Conservation (phyloP, 306 rosid species). For the Medicago ruthenica region DNA sequence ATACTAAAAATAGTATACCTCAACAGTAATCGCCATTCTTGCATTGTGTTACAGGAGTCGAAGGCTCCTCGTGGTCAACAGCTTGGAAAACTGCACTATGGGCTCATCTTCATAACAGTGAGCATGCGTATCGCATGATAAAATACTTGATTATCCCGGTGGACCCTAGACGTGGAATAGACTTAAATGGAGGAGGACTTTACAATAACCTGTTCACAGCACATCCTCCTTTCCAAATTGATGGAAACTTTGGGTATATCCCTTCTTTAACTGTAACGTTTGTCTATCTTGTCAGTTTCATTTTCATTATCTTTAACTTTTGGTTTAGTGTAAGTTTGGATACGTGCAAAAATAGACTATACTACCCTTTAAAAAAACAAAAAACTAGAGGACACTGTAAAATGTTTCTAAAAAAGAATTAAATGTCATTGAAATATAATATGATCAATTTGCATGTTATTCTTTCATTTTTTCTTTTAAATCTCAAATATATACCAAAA, state of each 20-base stretch:
- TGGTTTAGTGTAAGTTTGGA: no score
- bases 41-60: slow-evolving; percentile 68
- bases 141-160: slow-evolving; percentile 80
- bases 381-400: no score
- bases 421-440: no score
- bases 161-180: slow-evolving; percentile 72
- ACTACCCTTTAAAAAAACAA: no score
- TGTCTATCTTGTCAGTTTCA: slow-evolving; percentile 13
- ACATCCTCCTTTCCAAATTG: slow-evolving; percentile 97
- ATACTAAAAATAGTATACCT: slow-evolving; percentile 11
- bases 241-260: slow-evolving; percentile 90
- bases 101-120: slow-evolving; percentile 86
- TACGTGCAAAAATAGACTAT: no score
- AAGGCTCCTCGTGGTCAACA: slow-evolving; percentile 98
- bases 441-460: no score
- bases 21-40: slow-evolving; percentile 36
- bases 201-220: slow-evolving; percentile 89
- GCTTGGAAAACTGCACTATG: slow-evolving; percentile 80
- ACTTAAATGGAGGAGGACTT: slow-evolving; percentile 88
- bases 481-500: no score
- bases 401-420: no score
- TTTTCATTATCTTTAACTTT: slow-evolving; percentile 29
- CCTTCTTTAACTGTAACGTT: slow-evolving; percentile 25
- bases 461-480: no score
- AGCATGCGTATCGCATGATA: slow-evolving; percentile 87